Evolutionary conservation across 176 grass and related monocot species (phyloP).

Genomic region (Avena atlantica): DNA sequence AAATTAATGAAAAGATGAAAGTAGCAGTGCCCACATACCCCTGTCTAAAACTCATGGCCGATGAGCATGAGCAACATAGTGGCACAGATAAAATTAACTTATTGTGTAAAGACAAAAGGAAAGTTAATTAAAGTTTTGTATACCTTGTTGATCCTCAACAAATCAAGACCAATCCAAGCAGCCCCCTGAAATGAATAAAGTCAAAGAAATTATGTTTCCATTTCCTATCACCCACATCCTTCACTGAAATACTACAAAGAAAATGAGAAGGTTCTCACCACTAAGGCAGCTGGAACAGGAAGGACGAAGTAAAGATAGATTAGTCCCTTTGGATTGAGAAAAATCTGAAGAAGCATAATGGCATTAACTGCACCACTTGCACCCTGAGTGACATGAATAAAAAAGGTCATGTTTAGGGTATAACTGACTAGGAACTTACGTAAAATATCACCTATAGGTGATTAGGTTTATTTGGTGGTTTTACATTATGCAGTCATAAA

Average conservation of each 20-base stretch:
- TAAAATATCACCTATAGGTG: not conserved
- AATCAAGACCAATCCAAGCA: constrained; percentile 67
- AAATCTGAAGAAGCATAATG: constrained; percentile 78
- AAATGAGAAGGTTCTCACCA: constrained; percentile 57
- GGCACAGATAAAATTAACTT: constrained; percentile 33
- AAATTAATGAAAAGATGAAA: constrained; percentile 14
- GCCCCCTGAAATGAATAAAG: constrained; percentile 67
- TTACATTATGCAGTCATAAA: constrained; percentile 28
- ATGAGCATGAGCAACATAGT: constrained; percentile 14
- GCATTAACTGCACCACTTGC: constrained; percentile 97
- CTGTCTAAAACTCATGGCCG: not conserved
- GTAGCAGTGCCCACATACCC: not conserved
- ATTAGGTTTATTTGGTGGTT: not conserved
- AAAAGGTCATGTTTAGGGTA: constrained; percentile 31
- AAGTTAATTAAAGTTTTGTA: constrained; percentile 8
- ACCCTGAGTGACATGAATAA: constrained; percentile 62
- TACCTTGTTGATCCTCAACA: constrained; percentile 76
- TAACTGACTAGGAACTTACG: constrained; percentile 16
- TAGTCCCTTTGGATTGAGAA: constrained; percentile 75
- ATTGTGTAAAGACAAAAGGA: constrained; percentile 3
- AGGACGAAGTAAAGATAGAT: constrained; percentile 78
- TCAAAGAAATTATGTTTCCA: constrained; percentile 25
- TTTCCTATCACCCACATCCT: constrained; percentile 7
- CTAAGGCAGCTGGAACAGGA: constrained; percentile 77
- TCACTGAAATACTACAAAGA: not conserved